Evolutionary conservation across 371 early-diverging fungal species (phyloP).

Genomic region (Scutellospora calospora): DNA sequence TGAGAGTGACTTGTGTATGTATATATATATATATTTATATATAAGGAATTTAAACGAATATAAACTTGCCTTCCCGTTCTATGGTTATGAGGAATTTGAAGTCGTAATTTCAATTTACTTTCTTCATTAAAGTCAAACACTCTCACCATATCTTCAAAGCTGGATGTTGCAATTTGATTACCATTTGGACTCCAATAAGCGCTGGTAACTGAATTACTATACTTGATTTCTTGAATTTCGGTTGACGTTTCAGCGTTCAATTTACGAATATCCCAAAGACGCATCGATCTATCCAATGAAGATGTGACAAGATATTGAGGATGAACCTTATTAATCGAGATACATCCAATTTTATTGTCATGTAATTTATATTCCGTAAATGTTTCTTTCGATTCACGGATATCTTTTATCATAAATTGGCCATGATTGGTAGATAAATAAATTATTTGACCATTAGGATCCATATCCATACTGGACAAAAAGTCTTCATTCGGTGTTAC

Average conservation of each 20-base stretch:
- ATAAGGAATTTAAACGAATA: background rate
- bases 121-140: conserved; percentile 46
- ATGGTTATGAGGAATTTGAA: conserved; percentile 69
- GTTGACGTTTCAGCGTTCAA: conserved; percentile 50
- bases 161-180: conserved; percentile 53
- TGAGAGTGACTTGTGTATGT: no score
- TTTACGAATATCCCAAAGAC: conserved; percentile 80
- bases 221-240: conserved; percentile 57
- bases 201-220: conserved; percentile 70
- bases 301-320: conserved; percentile 68
- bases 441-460: conserved; percentile 56
- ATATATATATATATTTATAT: no score
- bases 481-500: conserved; percentile 48
- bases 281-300: conserved; percentile 71
- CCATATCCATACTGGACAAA: conserved; percentile 58
- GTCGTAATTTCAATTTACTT: conserved; percentile 50
- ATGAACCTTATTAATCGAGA: conserved; percentile 73
- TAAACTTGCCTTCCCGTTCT: conserved; percentile 66
- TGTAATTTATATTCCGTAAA: conserved; percentile 51
- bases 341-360: conserved; percentile 75
- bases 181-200: conserved; percentile 80
- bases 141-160: conserved; percentile 50
- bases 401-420: conserved; percentile 62
- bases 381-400: conserved; percentile 51
- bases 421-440: conserved; percentile 75